Conservation (phyloP, 331 rosid species). For the Acacia pycnantha region DNA sequence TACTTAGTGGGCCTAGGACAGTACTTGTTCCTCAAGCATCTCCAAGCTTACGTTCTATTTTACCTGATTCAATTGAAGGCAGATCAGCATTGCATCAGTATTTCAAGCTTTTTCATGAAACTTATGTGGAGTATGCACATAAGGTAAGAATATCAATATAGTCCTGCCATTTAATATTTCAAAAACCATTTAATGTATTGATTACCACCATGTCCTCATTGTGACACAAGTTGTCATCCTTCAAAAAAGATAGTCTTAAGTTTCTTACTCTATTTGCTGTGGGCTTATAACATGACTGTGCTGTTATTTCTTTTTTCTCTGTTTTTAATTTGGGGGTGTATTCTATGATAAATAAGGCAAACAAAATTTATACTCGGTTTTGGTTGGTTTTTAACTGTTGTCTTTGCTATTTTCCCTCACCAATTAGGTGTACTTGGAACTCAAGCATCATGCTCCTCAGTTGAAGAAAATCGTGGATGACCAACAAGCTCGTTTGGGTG, state of each 20-base stretch:
- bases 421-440: constrained; percentile 77
- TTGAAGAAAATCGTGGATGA: constrained; percentile 77
- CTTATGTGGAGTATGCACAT: constrained; percentile 90
- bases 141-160: constrained; percentile 54
- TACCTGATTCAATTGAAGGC: constrained; percentile 94
- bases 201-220: neutral
- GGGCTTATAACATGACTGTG: constrained; percentile 6
- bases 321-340: neutral
- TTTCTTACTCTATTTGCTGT: constrained; percentile 2
- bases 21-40: constrained; percentile 74
- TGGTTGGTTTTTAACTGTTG: constrained; percentile 11
- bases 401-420: constrained; percentile 17
- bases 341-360: neutral
- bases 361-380: constrained; percentile 1
- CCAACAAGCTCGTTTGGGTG: constrained; percentile 65
- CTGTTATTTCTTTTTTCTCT: neutral
- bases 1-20: constrained; percentile 82
- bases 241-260: neutral
- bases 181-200: neutral
- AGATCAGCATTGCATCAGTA: constrained; percentile 86
- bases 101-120: constrained; percentile 93
- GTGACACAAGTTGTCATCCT: neutral
- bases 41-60: constrained; percentile 70
- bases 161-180: neutral
- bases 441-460: constrained; percentile 84